phyloP scores from a whole-genome alignment of 805 yeast genomes.

The Cyberlindnera euphorbiiphila region DNA sequence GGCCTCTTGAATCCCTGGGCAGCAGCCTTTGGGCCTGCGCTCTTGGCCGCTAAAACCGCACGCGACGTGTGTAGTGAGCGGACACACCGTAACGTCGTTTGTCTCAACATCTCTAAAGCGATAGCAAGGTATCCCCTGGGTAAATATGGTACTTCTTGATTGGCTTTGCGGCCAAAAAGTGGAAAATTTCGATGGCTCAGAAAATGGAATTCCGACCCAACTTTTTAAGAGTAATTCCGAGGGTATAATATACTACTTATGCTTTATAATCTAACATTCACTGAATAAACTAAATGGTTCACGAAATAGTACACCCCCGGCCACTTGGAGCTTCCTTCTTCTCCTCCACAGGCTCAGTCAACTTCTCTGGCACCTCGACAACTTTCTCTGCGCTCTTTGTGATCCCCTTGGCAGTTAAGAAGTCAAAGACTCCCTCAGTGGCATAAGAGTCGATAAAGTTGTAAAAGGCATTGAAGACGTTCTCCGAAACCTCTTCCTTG shows the following conservation, averaged over 20 bases:
- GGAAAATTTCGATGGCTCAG: slow-evolving; percentile 2
- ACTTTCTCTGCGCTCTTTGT: slow-evolving; percentile 20
- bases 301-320: too few relatives aligned
- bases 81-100: slow-evolving; percentile 1
- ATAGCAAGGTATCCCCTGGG: too few relatives aligned
- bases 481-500: slow-evolving; percentile 82
- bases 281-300: too few relatives aligned
- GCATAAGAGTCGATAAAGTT: slow-evolving; percentile 82
- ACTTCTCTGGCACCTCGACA: slow-evolving; percentile 11
- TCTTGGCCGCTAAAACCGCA: slow-evolving; percentile 5
- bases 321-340: too few relatives aligned
- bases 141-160: too few relatives aligned
- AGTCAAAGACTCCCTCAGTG: slow-evolving; percentile 48
- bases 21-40: slow-evolving; percentile 15
- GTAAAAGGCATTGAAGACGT: slow-evolving; percentile 86
- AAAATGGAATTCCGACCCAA: slow-evolving; percentile 3
- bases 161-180: slow-evolving; percentile 1
- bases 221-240: too few relatives aligned
- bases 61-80: slow-evolving; percentile 7
- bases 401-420: slow-evolving; percentile 39
- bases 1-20: slow-evolving; percentile 19
- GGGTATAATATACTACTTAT: too few relatives aligned
- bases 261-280: too few relatives aligned
- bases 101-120: slow-evolving; percentile 15
- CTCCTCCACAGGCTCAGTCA: slow-evolving; percentile 3